These are phyloP conservation scores for Cercophora scortea DNA, from an alignment of 495 filamentous ascomycete genomes.

Conservation along the genomic window DNA sequence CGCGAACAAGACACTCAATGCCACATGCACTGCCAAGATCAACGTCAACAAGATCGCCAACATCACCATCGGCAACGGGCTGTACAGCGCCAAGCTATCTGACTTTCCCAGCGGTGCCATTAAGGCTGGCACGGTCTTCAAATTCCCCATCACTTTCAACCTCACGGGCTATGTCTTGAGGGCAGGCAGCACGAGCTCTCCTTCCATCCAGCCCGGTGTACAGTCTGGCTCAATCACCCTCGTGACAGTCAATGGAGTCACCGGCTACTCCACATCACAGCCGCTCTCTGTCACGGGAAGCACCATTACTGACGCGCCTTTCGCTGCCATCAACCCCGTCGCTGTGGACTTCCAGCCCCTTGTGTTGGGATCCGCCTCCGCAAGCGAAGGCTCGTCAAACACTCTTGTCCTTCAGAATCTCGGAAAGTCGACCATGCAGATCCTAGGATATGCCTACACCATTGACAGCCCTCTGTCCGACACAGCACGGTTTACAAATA, in stretches of 20 bases:
- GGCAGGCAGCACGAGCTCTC: slow-evolving; percentile 14
- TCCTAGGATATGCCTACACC: slow-evolving; percentile 26
- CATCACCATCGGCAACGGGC: slow-evolving; percentile 16
- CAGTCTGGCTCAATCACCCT: slow-evolving; percentile 18
- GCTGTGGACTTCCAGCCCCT: slow-evolving; percentile 30
- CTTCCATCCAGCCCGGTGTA: slow-evolving; percentile 12
- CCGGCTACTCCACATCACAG: slow-evolving; percentile 23
- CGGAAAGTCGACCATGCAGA: slow-evolving; percentile 23
- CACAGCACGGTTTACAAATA: slow-evolving; percentile 13
- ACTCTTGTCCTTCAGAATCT: slow-evolving; percentile 30
- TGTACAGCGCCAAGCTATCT: slow-evolving; percentile 23
- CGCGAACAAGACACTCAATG: slow-evolving; percentile 10
- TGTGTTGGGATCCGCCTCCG: slow-evolving; percentile 18
- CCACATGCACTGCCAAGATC: slow-evolving; percentile 30
- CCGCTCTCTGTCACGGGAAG: slow-evolving; percentile 18
- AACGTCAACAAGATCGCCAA: slow-evolving; percentile 24
- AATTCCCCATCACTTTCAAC: slow-evolving; percentile 29
- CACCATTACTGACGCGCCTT: slow-evolving; percentile 16
- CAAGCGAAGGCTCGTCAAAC: slow-evolving; percentile 14
- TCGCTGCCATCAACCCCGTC: slow-evolving; percentile 25
- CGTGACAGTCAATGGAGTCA: slow-evolving; percentile 9
- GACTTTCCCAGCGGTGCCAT: slow-evolving; percentile 25
- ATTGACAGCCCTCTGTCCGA: slow-evolving; percentile 11
- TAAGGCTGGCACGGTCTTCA: slow-evolving; percentile 22
- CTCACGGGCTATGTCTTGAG: slow-evolving; percentile 19